Evolutionary conservation across 331 rosid species (phyloP).

Genomic region (Phaseolus coccineus): DNA sequence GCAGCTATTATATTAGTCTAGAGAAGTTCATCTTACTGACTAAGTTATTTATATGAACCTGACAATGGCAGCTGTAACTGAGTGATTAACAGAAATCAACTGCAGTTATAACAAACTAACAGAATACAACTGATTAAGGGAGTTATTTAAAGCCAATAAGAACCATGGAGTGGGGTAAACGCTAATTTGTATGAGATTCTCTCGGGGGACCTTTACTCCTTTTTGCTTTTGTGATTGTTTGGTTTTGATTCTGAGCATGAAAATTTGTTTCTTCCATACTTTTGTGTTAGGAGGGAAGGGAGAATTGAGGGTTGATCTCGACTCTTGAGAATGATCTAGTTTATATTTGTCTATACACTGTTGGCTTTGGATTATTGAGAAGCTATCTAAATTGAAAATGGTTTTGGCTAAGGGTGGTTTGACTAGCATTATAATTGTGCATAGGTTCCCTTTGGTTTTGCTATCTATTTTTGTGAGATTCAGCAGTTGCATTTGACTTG

Average conservation of each 20-base stretch:
- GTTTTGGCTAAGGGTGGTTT: constrained; percentile 10
- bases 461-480: constrained; percentile 23
- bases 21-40: too few relatives aligned
- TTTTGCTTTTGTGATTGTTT: background rate
- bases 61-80: too few relatives aligned
- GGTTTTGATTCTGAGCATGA: background rate
- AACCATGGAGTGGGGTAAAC: background rate
- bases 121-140: too few relatives aligned
- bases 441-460: constrained; percentile 26
- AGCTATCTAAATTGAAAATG: constrained; percentile 1
- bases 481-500: constrained; percentile 9
- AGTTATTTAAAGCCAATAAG: background rate
- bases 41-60: too few relatives aligned
- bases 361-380: constrained; percentile 8
- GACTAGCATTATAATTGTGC: constrained; percentile 11
- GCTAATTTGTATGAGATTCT: background rate
- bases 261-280: background rate
- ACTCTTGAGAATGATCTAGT: background rate
- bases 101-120: too few relatives aligned
- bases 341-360: background rate
- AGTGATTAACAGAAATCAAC: too few relatives aligned
- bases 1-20: too few relatives aligned
- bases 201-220: background rate
- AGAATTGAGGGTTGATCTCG: background rate
- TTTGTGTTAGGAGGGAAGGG: background rate